Conservation (phyloP, 352 stramenopile genomes). For the Pythium angustatum region DNA sequence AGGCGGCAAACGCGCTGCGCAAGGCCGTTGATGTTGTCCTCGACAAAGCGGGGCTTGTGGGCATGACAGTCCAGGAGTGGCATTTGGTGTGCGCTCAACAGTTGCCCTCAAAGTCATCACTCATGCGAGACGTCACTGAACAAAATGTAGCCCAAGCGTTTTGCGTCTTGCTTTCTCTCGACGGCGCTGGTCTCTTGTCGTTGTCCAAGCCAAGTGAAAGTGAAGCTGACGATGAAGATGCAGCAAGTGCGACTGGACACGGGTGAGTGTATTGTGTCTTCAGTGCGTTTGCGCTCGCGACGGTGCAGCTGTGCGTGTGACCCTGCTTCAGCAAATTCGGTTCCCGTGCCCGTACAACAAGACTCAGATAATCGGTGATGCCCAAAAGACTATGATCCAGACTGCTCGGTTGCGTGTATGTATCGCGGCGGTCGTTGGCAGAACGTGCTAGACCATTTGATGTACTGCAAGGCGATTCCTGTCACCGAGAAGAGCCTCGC, state of each 20-base stretch:
- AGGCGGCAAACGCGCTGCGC: no score
- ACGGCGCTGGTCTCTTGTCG: background rate
- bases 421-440: background rate
- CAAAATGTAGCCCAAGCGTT: background rate
- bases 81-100: background rate
- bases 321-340: background rate
- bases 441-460: background rate
- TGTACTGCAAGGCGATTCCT: background rate
- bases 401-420: background rate
- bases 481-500: no score
- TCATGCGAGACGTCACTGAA: background rate
- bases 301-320: background rate
- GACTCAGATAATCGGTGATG: background rate
- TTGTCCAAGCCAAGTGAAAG: background rate
- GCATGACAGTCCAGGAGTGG: no score
- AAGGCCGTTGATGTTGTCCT: no score
- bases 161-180: background rate
- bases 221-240: background rate
- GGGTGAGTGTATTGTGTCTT: background rate
- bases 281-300: background rate
- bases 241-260: background rate
- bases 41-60: no score
- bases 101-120: background rate
- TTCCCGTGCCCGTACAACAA: background rate
- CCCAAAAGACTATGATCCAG: background rate